A percentile compares a stretch with the other conserved stretches of the same genome.
These are phyloP conservation scores for Colletotrichum navitas DNA, from an alignment of 2,329 filamentous ascomycete species.

Conservation along the genomic window DNA sequence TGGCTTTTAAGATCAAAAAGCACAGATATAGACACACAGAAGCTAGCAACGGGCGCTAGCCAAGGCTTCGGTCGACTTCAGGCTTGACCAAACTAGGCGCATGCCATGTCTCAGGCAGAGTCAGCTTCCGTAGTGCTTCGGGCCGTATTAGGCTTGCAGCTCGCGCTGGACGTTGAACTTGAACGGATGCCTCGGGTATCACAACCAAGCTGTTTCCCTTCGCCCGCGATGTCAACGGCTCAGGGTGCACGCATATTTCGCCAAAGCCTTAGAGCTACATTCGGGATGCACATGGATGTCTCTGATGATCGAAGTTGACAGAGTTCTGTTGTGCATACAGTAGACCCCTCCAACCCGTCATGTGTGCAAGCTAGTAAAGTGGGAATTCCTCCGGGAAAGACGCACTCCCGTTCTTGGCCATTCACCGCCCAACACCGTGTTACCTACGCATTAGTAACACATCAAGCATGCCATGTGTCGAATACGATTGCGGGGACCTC, in stretches of 20 bases:
- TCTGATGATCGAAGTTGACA: constrained; percentile 2
- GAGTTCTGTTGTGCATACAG: background rate
- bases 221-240: background rate
- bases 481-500: constrained; percentile 18
- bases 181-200: constrained; percentile 25
- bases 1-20: background rate
- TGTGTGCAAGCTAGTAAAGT: constrained; percentile 23
- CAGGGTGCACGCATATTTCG: constrained; percentile 10
- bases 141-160: constrained; percentile 27
- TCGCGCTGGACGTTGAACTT: constrained; percentile 16
- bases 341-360: background rate
- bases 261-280: no score
- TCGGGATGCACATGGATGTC: background rate
- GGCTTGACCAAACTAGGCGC: background rate
- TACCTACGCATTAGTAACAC: no score
- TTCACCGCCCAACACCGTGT: constrained; percentile 14
- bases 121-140: constrained; percentile 4
- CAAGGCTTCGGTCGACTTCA: background rate
- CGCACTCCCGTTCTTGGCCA: background rate
- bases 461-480: background rate
- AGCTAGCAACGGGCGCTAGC: background rate
- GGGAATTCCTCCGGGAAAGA: background rate
- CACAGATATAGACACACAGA: background rate
- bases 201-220: background rate
- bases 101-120: background rate